phyloP scores from a whole-genome alignment of 1,284 basidiomycete species.

The Moesziomyces antarcticus region DNA sequence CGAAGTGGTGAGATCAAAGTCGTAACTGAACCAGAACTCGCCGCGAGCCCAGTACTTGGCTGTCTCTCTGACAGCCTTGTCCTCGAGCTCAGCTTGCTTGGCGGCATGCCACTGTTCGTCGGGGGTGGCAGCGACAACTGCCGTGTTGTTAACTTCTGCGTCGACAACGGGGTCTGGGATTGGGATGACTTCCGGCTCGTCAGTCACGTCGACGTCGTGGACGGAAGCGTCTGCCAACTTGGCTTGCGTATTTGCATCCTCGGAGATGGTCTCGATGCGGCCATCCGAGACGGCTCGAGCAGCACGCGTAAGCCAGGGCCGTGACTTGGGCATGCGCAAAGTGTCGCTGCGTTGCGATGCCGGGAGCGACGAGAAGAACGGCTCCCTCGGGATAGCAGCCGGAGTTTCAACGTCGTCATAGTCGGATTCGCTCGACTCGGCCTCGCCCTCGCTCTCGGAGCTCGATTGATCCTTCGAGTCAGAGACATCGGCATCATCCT shows the following conservation, averaged over 20 bases:
- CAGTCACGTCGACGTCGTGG: conserved; percentile 7
- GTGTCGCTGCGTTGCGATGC: conserved; percentile 20
- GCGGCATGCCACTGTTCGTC: conserved; percentile 57
- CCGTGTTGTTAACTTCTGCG: not conserved
- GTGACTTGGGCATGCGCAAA: conserved; percentile 29
- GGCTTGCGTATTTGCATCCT: conserved; percentile 13
- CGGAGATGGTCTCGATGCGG: conserved; percentile 33
- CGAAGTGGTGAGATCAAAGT: conserved; percentile 71
- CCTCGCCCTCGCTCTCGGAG: conserved; percentile 29
- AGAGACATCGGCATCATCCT: conserved; percentile 3
- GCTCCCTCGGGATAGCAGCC: conserved; percentile 38
- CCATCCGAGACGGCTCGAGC: conserved; percentile 37
- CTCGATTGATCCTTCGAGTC: conserved; percentile 17
- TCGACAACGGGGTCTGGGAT: conserved; percentile 2
- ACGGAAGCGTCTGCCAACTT: conserved; percentile 14
- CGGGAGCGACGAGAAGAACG: conserved; percentile 29
- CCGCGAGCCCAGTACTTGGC: conserved; percentile 57
- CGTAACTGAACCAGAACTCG: conserved; percentile 69
- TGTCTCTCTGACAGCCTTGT: conserved; percentile 59
- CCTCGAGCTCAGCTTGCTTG: conserved; percentile 58
- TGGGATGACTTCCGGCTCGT: conserved; percentile 8
- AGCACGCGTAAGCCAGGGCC: conserved; percentile 40
- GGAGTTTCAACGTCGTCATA: conserved; percentile 54
- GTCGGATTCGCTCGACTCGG: conserved; percentile 31
- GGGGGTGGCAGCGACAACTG: conserved; percentile 6